Evolutionary conservation across 148 eudicot species (phyloP).

Genomic region (Rhododendron mucronatum): DNA sequence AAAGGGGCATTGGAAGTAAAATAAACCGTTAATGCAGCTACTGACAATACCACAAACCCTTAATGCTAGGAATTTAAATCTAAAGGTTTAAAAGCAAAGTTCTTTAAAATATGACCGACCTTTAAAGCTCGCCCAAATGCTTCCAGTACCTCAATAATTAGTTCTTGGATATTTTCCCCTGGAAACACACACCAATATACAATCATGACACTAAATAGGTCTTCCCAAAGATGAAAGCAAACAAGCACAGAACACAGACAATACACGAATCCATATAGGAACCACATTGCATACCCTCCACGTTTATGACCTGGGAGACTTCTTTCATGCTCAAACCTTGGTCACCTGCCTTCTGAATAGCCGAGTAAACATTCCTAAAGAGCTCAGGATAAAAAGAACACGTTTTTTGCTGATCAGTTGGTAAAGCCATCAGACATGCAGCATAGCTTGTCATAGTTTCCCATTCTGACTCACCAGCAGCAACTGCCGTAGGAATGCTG

Average conservation of each 20-base stretch:
- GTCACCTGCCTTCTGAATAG: constrained; percentile 84
- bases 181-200: constrained; percentile 21
- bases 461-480: constrained; percentile 61
- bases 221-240: neutral
- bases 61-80: neutral
- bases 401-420: constrained; percentile 23
- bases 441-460: constrained; percentile 63
- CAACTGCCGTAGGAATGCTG: constrained; percentile 21
- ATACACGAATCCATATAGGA: neutral
- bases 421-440: constrained; percentile 26
- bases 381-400: constrained; percentile 39
- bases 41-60: neutral
- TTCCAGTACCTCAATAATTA: constrained; percentile 64
- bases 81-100: neutral
- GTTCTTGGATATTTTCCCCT: constrained; percentile 49
- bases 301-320: constrained; percentile 44
- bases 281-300: constrained; percentile 38
- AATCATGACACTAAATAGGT: neutral
- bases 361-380: constrained; percentile 45
- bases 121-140: constrained; percentile 71
- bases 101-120: constrained; percentile 37
- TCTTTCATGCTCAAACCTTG: constrained; percentile 79
- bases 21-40: neutral
- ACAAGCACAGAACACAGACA: constrained; percentile 2
- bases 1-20: neutral